Evolutionary conservation across 2,329 filamentous ascomycete species (phyloP).

Genomic region (Exophiala sp.): DNA sequence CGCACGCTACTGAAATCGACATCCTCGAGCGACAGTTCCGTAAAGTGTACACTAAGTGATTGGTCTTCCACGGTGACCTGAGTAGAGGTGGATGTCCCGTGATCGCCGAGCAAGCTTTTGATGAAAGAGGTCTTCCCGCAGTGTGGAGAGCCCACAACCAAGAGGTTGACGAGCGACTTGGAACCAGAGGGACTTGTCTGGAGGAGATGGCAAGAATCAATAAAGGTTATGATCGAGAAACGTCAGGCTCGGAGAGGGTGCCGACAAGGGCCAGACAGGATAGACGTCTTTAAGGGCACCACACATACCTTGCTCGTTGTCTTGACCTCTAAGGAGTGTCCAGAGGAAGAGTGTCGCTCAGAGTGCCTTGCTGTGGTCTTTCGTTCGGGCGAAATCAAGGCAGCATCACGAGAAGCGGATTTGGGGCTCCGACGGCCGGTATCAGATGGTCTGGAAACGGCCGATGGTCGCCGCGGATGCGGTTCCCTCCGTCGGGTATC

Average conservation of each 20-base stretch:
- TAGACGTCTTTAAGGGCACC: neutral
- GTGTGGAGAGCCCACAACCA: constrained; percentile 49
- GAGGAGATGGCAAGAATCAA: constrained; percentile 3
- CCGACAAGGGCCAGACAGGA: neutral
- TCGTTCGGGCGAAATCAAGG: constrained; percentile 10
- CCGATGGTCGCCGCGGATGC: constrained; percentile 20
- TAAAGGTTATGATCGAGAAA: neutral
- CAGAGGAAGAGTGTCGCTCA: constrained; percentile 6
- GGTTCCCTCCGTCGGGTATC: constrained; percentile 21
- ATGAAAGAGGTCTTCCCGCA: constrained; percentile 58
- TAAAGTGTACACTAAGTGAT: constrained; percentile 51
- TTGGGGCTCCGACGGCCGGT: constrained; percentile 18
- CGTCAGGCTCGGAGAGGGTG: neutral
- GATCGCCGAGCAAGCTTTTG: constrained; percentile 49
- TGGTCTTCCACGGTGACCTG: constrained; percentile 53
- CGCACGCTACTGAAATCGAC: constrained; percentile 47
- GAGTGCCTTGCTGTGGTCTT: constrained; percentile 6
- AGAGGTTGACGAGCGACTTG: constrained; percentile 53
- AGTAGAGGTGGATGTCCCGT: constrained; percentile 33
- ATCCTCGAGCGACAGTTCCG: constrained; percentile 51
- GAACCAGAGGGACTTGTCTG: constrained; percentile 16
- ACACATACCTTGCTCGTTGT: constrained; percentile 16
- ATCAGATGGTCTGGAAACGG: constrained; percentile 18
- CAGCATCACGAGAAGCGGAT: constrained; percentile 18
- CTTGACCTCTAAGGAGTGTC: constrained; percentile 11